These are phyloP conservation scores for Clitoria ternatea DNA, from an alignment of 306 rosid genomes.

Conservation along the genomic window DNA sequence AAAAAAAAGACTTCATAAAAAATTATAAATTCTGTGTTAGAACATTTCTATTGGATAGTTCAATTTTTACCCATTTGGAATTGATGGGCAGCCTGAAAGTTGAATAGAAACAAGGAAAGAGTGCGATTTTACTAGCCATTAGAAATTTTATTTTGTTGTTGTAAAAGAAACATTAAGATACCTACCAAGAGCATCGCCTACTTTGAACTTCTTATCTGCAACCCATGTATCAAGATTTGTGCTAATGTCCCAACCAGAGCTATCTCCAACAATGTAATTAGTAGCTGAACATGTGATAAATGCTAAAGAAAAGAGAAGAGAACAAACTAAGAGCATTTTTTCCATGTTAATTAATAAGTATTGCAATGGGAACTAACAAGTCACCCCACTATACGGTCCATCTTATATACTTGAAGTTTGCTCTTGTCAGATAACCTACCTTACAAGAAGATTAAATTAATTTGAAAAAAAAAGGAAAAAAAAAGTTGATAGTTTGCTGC, in stretches of 20 bases:
- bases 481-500: not conserved
- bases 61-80: not conserved
- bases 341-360: constrained; percentile 50
- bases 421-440: constrained; percentile 62
- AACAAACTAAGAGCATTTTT: constrained; percentile 27
- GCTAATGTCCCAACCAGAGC: constrained; percentile 94
- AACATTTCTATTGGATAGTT: not conserved
- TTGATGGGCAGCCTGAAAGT: not conserved
- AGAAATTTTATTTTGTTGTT: too few relatives aligned
- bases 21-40: not conserved
- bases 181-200: constrained; percentile 71
- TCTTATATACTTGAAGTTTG: constrained; percentile 26
- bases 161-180: not conserved
- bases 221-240: constrained; percentile 67
- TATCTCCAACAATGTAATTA: constrained; percentile 69
- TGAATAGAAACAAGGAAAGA: too few relatives aligned
- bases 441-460: not conserved
- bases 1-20: not conserved
- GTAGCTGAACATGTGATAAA: constrained; percentile 49
- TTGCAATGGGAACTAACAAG: not conserved
- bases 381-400: not conserved
- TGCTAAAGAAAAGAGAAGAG: constrained; percentile 33
- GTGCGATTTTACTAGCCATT: not conserved
- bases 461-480: not conserved
- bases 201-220: constrained; percentile 47